These are phyloP conservation scores for Fraxinus anomala DNA, from an alignment of 257 asterid species.

Conservation along the genomic window DNA sequence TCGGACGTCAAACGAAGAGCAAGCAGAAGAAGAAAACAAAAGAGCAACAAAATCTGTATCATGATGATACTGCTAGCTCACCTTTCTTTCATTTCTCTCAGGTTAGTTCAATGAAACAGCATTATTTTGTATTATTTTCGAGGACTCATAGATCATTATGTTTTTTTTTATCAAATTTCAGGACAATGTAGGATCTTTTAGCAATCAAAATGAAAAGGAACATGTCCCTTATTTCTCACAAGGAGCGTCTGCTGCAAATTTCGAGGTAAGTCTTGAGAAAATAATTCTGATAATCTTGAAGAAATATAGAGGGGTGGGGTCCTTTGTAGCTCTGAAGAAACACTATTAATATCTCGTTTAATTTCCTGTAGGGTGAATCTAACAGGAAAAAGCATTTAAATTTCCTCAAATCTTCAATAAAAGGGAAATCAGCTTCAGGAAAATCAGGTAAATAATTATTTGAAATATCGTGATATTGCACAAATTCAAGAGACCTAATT, in stretches of 20 bases:
- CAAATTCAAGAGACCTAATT: neutral
- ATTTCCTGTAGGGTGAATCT: slow-evolving; percentile 36
- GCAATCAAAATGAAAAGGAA: slow-evolving; percentile 34
- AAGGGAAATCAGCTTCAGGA: slow-evolving; percentile 36
- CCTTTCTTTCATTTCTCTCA: slow-evolving; percentile 49
- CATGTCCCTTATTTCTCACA: slow-evolving; percentile 39
- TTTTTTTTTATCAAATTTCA: slow-evolving; percentile 29
- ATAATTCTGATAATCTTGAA: too few species aligned
- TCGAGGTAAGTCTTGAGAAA: slow-evolving; percentile 44
- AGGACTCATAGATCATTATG: neutral
- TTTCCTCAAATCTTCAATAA: slow-evolving; percentile 50
- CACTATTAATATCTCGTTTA: too few species aligned
- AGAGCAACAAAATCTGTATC: slow-evolving; percentile 46
- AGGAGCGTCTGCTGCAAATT: slow-evolving; percentile 42
- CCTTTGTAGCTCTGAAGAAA: too few species aligned
- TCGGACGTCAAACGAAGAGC: slow-evolving; percentile 29
- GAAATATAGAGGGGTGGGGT: too few species aligned
- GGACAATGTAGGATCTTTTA: slow-evolving; percentile 49
- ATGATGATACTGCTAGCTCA: slow-evolving; percentile 95
- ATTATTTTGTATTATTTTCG: neutral
- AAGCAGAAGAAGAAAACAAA: slow-evolving; percentile 36
- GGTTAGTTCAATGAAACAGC: slow-evolving; percentile 35
- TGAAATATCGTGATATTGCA: neutral
- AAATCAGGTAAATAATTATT: slow-evolving; percentile 38
- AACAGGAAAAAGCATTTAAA: slow-evolving; percentile 48